These are phyloP conservation scores for Calocybe gambosa DNA, from an alignment of 1,284 basidiomycete genomes.

Conservation along the genomic window DNA sequence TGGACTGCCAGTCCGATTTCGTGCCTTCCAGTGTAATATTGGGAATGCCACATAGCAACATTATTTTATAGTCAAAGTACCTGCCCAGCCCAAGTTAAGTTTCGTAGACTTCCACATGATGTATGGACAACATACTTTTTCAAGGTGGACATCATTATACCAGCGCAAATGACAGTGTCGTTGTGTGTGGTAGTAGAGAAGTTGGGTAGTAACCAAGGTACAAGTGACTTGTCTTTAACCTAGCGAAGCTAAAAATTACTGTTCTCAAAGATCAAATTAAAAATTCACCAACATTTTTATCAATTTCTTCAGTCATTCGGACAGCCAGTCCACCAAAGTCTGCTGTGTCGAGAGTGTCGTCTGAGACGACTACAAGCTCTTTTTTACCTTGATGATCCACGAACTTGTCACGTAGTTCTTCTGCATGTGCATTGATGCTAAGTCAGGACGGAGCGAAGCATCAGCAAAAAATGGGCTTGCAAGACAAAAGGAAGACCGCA, in stretches of 20 bases:
- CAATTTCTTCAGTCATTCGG: conserved; percentile 25
- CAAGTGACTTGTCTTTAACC: conserved; percentile 3
- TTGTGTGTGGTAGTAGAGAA: conserved; percentile 35
- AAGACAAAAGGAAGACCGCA: neutral
- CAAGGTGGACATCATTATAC: conserved; percentile 34
- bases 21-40: neutral
- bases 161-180: conserved; percentile 28
- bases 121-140: conserved; percentile 19
- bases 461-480: neutral
- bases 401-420: conserved; percentile 30
- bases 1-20: neutral
- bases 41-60: conserved; percentile 14
- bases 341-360: conserved; percentile 16
- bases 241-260: neutral
- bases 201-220: conserved; percentile 30
- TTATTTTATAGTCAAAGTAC: conserved; percentile 22
- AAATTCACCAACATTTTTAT: conserved; percentile 20
- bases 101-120: too few species aligned
- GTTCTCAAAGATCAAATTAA: conserved; percentile 13
- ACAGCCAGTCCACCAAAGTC: conserved; percentile 23
- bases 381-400: conserved; percentile 28
- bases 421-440: conserved; percentile 26
- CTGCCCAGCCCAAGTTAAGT: neutral
- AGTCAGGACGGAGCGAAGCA: too few species aligned
- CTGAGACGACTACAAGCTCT: conserved; percentile 21